phyloP scores from a whole-genome alignment of 2,329 filamentous ascomycete species.

The Phialophora macrospora region DNA sequence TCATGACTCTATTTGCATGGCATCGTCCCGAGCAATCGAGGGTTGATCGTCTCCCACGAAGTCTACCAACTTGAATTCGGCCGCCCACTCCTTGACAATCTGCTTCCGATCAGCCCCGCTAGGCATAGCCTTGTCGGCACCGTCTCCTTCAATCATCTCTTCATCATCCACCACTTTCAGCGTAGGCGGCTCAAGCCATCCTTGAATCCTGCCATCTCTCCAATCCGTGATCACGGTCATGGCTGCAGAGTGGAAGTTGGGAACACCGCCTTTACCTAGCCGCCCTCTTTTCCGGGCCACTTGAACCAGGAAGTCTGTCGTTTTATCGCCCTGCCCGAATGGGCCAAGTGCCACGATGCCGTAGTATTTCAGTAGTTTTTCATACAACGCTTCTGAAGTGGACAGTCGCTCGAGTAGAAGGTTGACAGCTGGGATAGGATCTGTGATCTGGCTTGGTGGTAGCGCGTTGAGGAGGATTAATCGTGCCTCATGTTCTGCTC shows the following conservation, averaged over 20 bases:
- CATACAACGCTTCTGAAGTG: conserved; percentile 71
- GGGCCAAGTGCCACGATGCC: conserved; percentile 78
- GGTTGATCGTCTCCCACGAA: conserved; percentile 73
- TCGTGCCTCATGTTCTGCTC: conserved; percentile 76
- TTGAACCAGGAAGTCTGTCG: conserved; percentile 90
- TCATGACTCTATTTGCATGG: conserved; percentile 44
- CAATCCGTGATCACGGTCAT: conserved; percentile 96
- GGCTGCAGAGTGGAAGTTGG: conserved; percentile 84
- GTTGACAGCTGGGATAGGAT: conserved; percentile 84
- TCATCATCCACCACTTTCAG: conserved; percentile 60
- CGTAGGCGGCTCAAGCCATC: conserved; percentile 80
- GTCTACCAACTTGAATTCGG: conserved; percentile 93
- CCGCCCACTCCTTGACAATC: conserved; percentile 90
- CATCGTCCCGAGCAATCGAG: conserved; percentile 17
- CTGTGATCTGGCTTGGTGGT: conserved; percentile 90
- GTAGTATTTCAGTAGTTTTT: conserved; percentile 82
- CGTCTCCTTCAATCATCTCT: conserved; percentile 45
- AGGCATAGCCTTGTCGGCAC: conserved; percentile 52
- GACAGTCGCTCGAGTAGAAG: conserved; percentile 83
- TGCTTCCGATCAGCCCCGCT: conserved; percentile 71
- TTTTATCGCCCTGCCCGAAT: conserved; percentile 69
- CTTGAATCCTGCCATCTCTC: conserved; percentile 92
- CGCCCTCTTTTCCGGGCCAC: conserved; percentile 91
- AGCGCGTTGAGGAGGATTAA: conserved; percentile 88
- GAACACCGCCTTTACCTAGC: conserved; percentile 84